Conservation (phyloP, 2,329 filamentous ascomycete species). For the Calonectria pseudoreteaudii region DNA sequence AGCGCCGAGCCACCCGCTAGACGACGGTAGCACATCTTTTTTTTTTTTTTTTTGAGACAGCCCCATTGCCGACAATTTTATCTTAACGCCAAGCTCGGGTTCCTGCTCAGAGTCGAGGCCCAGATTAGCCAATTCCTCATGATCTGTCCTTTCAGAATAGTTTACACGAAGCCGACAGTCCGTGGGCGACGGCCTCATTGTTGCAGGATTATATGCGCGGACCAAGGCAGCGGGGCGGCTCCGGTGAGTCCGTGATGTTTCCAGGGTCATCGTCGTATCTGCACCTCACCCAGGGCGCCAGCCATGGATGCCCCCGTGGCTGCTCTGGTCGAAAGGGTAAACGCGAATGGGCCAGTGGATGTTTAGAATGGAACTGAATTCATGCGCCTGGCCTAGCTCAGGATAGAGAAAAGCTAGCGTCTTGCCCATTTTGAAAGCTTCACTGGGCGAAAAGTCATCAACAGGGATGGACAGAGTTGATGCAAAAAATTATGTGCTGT, state of each 20-base stretch:
- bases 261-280: constrained; percentile 31
- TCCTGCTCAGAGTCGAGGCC: constrained; percentile 25
- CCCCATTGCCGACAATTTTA: neutral
- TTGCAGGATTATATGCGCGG: constrained; percentile 21
- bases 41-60: constrained; percentile 8
- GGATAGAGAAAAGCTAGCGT: constrained; percentile 1
- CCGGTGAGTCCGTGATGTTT: constrained; percentile 35
- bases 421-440: constrained; percentile 10
- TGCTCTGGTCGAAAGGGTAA: constrained; percentile 22
- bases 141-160: neutral
- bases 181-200: neutral
- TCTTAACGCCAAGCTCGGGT: constrained; percentile 2
- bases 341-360: constrained; percentile 31
- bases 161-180: neutral
- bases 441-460: neutral
- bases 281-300: neutral
- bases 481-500: neutral
- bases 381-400: constrained; percentile 14
- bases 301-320: constrained; percentile 30
- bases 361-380: constrained; percentile 13
- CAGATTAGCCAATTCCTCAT: neutral
- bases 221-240: constrained; percentile 22
- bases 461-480: neutral
- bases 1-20: constrained; percentile 2
- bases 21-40: neutral